These are phyloP conservation scores for Fusarium citri DNA, from an alignment of 2,329 filamentous ascomycete genomes.

Conservation along the genomic window DNA sequence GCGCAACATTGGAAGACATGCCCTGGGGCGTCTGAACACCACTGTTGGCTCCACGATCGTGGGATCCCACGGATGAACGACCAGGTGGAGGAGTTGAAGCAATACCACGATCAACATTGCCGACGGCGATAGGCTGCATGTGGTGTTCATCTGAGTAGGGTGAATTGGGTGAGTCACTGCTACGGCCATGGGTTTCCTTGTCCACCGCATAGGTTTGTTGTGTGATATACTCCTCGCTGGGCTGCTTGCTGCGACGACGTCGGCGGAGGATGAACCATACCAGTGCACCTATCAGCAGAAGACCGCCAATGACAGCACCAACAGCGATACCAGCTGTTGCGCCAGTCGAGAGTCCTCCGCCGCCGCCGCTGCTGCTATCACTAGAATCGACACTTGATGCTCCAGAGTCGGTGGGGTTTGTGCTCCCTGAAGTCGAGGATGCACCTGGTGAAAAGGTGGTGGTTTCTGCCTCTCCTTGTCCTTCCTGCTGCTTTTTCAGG, in stretches of 20 bases:
- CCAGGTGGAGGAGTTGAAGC: constrained; percentile 19
- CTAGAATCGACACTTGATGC: not conserved
- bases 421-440: constrained; percentile 4
- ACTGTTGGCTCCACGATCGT: constrained; percentile 25
- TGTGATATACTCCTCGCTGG: constrained; percentile 39
- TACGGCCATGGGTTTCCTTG: constrained; percentile 57
- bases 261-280: constrained; percentile 60
- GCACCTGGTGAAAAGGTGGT: not conserved
- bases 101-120: constrained; percentile 23
- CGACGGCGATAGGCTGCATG: constrained; percentile 43
- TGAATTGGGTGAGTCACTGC: constrained; percentile 55
- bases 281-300: constrained; percentile 55
- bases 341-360: constrained; percentile 53
- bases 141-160: constrained; percentile 58
- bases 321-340: constrained; percentile 62
- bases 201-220: constrained; percentile 58
- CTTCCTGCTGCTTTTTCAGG: not conserved
- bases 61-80: constrained; percentile 37
- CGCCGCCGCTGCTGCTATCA: not conserved
- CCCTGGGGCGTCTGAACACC: constrained; percentile 47
- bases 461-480: not conserved
- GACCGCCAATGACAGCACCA: constrained; percentile 52
- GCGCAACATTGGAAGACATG: constrained; percentile 57
- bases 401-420: not conserved
- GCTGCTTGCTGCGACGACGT: constrained; percentile 47